These are phyloP conservation scores for Paecilomyces sp. DNA, from an alignment of 2,329 filamentous ascomycete species.

Conservation along the genomic window DNA sequence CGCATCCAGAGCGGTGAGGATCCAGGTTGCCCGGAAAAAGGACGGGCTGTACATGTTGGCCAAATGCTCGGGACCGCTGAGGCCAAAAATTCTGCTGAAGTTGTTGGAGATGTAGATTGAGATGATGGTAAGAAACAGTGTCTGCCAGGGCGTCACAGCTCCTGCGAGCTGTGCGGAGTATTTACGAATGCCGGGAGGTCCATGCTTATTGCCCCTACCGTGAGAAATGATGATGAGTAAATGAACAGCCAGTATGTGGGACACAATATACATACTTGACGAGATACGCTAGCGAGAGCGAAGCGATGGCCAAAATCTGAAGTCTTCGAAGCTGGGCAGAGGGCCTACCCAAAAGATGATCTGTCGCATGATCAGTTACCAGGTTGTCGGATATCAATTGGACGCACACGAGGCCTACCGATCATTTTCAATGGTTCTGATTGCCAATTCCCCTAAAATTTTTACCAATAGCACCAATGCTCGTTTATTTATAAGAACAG, in stretches of 20 bases:
- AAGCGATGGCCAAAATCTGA: constrained; percentile 83
- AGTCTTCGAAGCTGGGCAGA: constrained; percentile 87
- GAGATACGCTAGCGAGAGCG: constrained; percentile 85
- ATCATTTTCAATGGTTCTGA: not conserved
- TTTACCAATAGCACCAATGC: too few relatives aligned
- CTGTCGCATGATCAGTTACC: constrained; percentile 31
- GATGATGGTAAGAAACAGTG: constrained; percentile 75
- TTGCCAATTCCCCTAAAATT: not conserved
- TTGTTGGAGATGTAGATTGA: constrained; percentile 89
- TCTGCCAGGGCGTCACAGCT: constrained; percentile 81
- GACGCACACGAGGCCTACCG: not conserved
- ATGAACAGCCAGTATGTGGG: constrained; percentile 1
- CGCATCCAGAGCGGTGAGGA: constrained; percentile 90
- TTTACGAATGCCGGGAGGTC: constrained; percentile 64
- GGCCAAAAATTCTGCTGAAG: constrained; percentile 83
- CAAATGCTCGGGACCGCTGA: constrained; percentile 88
- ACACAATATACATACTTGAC: constrained; percentile 51
- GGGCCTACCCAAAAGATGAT: constrained; percentile 86
- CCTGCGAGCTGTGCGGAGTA: constrained; percentile 61
- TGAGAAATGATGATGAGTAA: not conserved
- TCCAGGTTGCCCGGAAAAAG: constrained; percentile 95
- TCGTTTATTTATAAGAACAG: not conserved
- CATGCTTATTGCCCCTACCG: constrained; percentile 74
- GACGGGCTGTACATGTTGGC: constrained; percentile 87
- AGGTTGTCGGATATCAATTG: not conserved